Evolutionary conservation across 2,329 filamentous ascomycete species (phyloP).

Genomic region (Fusarium coffeatum): DNA sequence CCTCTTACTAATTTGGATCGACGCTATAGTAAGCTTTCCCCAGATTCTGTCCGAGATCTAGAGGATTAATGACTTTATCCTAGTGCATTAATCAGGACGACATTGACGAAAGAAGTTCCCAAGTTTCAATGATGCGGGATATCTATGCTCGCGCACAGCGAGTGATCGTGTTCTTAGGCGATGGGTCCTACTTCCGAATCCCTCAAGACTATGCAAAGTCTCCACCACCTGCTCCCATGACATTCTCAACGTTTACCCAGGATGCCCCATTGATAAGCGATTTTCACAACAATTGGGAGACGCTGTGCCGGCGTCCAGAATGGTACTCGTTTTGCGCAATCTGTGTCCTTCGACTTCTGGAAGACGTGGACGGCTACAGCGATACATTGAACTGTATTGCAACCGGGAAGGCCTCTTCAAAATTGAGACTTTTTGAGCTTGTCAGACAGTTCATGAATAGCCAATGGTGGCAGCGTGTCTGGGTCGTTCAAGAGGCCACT

Average conservation of each 20-base stretch:
- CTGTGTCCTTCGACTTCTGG: not conserved
- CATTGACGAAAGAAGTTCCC: rapidly evolving
- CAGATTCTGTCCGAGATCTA: too few species aligned
- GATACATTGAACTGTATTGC: rapidly evolving
- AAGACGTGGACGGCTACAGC: not conserved
- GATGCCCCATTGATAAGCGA: rapidly evolving
- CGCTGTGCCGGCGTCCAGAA: rapidly evolving
- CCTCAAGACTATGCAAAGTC: not conserved
- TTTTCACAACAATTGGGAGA: not conserved
- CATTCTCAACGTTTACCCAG: rapidly evolving
- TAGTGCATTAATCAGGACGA: not conserved
- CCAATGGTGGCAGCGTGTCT: not conserved
- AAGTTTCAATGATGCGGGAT: not conserved
- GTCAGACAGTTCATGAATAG: not conserved
- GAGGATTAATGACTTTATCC: too few species aligned
- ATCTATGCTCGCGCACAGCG: not conserved
- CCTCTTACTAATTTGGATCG: not conserved
- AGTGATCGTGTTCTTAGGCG: rapidly evolving
- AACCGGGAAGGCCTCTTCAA: not conserved
- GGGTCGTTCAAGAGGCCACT: not conserved
- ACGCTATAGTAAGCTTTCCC: not conserved
- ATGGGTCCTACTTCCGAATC: rapidly evolving
- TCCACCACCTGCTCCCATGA: not conserved
- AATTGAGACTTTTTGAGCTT: not conserved
- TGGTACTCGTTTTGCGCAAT: not conserved